Base-by-base conservation (phyloP, 768 basidiomycete genomes). In the Crepidotus variabilis region DNA sequence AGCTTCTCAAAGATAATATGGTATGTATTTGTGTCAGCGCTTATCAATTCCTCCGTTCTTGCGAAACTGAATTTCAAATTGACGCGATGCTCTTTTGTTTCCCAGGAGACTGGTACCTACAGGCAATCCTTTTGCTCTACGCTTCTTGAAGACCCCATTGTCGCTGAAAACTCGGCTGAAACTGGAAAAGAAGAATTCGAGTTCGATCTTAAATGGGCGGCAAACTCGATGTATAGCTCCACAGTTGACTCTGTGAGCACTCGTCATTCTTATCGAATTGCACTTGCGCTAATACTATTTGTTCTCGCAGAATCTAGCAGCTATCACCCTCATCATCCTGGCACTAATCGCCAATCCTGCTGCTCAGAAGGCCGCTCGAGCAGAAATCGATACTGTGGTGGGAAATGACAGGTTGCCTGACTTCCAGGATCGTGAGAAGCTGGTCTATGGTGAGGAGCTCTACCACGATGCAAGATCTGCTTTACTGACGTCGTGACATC, bases 141-240 rank as follows among this genome's bases (percentile, higher is more conserved):
- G 10, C 71, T 88, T 28, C 28, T 28, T 21, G 72, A 89, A 11
- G 82, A 84, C 45, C 78, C 80, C n/a, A 23, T 36, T 14, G 21
- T 36, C 69, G 74, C 24, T 66, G 14, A 43, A 43, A 32, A 22
- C 35, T 18, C 24, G 71, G 48, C 57, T 67, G 47, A 68, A 67
- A 14, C 13, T 20, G 18, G 11, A 14, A 14, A 43, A 20, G 67
- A 75, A 4, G 63, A 28, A 28, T 28, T 77, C 46, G 85, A 87
- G 61, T 83, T 83, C 56, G 88, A 91, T 61, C 73, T 90, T 48
- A 85, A 86, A 57, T 88, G 88, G 86, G 83, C 86, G 1, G 88
- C 89, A 16, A 90, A 90, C 67, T 90, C 88, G 32, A 89, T 91
- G 85, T 90, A 86, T 64, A 53, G 52, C 18, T 39, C 39, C 18